Base-by-base conservation (phyloP, 116 monocot species). In the Zostera marina region DNA sequence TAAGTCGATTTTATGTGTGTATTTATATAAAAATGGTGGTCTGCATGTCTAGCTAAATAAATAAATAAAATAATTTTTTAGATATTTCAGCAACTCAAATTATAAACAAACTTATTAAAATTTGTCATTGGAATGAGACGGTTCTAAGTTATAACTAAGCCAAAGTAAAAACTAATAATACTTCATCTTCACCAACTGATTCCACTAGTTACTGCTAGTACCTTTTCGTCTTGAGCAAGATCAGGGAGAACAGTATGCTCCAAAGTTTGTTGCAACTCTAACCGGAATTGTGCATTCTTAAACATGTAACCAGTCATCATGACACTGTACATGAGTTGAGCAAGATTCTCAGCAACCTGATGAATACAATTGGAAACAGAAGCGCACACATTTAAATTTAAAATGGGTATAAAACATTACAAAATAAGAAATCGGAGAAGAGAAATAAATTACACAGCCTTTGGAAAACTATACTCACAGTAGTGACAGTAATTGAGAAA, bases 301-400 rank as follows among this genome's bases (percentile, higher is more conserved):
- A 94, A 94, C 93, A 88, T 94, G 68, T 94, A 94, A 4, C 93
- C 93, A 43, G 93, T 88, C 93, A 94, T 94, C 79, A 94, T 44
- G 63, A 94, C 77, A 66, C 93, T 88, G 70, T 87, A 94, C 93
- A 94, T 88, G 48, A 94, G 79, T 64, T 94, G 93, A 44, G 93
- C 93, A 59, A 94, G 73, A 70, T 87, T 94, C 69, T 94, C 93
- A 52, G 93, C 93, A 68, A 88, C 88, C 93, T 94, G 72, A 55
- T 45, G 11, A 25, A 68, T 23, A 23, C 9, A 58, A 42, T 24
- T 24, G 5, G 12, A 23, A 22, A 19, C 9, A 26, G 56, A 56
- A 26, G 4, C 56, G 38, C 17, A 52, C 8, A 52, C 52, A 32
- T 12, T 4, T 20, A 52, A 26, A 26, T 32, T 32, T 32, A 32